Percentiles rank a stretch among this genome's conserved stretches.
These are phyloP conservation scores for Lineolata rhizophorae DNA, from an alignment of 495 filamentous ascomycete genomes.

Conservation along the genomic window DNA sequence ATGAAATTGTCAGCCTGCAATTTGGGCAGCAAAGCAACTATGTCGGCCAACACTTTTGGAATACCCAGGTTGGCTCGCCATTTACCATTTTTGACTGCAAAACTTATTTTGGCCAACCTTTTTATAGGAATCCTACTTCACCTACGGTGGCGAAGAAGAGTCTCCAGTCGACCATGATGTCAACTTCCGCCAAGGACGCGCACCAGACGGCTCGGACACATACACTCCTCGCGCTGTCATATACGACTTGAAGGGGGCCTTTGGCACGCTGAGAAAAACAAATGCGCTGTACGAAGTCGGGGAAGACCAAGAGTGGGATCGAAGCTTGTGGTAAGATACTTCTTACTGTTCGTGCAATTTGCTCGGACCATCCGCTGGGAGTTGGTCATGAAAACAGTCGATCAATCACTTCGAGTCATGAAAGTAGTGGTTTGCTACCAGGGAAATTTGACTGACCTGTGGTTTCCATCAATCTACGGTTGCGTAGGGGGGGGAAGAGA, in stretches of 20 bases:
- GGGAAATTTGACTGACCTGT: too few relatives aligned
- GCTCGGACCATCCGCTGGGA: background rate
- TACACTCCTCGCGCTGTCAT: conserved; percentile 80
- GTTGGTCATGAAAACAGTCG: too few relatives aligned
- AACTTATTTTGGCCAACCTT: background rate
- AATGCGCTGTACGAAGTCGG: conserved; percentile 76
- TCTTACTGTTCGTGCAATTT: too few relatives aligned
- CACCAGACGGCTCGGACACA: conserved; percentile 65
- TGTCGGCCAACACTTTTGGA: conserved; percentile 96
- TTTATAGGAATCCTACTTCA: conserved; percentile 85
- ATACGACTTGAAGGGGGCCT: conserved; percentile 86
- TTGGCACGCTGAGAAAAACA: conserved; percentile 66
- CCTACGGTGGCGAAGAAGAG: conserved; percentile 45
- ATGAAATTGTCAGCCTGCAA: conserved; percentile 89
- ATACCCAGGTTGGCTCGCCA: conserved; percentile 42
- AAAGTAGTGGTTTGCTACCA: too few relatives aligned
- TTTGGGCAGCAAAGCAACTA: conserved; percentile 87
- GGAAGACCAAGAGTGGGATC: conserved; percentile 23
- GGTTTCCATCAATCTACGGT: too few relatives aligned
- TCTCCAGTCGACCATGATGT: conserved; percentile 77
- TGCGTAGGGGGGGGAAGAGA: too few relatives aligned
- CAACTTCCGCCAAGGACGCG: conserved; percentile 71
- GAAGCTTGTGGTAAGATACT: background rate
- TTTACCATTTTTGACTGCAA: too few relatives aligned
- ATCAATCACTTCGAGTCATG: background rate